These are phyloP conservation scores for Neoascochyta sp. DNA, from an alignment of 2,329 filamentous ascomycete species.

Conservation along the genomic window DNA sequence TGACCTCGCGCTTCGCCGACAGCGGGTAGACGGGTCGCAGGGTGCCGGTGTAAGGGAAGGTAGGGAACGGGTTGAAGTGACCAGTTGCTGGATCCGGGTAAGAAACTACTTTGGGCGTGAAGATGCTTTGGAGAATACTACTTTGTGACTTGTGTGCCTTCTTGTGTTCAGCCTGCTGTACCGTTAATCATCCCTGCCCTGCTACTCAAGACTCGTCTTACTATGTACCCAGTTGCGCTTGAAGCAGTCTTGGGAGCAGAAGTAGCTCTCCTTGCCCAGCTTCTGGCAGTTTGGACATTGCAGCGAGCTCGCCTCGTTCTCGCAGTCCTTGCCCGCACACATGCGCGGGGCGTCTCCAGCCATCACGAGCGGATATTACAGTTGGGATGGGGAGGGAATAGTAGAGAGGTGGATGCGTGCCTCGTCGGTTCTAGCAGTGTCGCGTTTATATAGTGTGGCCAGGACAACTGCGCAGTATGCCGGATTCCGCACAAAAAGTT, in stretches of 20 bases:
- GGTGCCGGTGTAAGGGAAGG: constrained; percentile 74
- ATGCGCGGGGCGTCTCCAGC: constrained; percentile 54
- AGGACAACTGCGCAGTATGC: constrained; percentile 3
- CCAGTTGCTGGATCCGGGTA: constrained; percentile 88
- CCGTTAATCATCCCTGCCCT: too few relatives aligned
- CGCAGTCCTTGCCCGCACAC: constrained; percentile 79
- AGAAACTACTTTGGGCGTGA: constrained; percentile 80
- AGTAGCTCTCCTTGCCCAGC: constrained; percentile 84
- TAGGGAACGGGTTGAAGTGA: constrained; percentile 87
- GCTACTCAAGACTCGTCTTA: too few relatives aligned
- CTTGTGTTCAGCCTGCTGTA: constrained; percentile 82
- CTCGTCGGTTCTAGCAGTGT: not conserved
- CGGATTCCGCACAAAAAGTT: constrained; percentile 17
- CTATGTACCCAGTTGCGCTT: constrained; percentile 89
- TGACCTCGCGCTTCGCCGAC: constrained; percentile 52
- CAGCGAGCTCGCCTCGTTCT: constrained; percentile 77
- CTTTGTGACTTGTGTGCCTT: constrained; percentile 75
- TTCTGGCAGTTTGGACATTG: constrained; percentile 97
- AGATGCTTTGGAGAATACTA: constrained; percentile 68
- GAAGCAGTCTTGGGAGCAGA: constrained; percentile 98
- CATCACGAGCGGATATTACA: too few relatives aligned
- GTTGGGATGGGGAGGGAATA: constrained; percentile 3
- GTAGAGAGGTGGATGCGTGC: not conserved
- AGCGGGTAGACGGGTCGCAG: constrained; percentile 74
- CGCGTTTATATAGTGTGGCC: constrained; percentile 4